Base-by-base conservation (phyloP, 345 rosid species). In the Jatropha curcas region DNA sequence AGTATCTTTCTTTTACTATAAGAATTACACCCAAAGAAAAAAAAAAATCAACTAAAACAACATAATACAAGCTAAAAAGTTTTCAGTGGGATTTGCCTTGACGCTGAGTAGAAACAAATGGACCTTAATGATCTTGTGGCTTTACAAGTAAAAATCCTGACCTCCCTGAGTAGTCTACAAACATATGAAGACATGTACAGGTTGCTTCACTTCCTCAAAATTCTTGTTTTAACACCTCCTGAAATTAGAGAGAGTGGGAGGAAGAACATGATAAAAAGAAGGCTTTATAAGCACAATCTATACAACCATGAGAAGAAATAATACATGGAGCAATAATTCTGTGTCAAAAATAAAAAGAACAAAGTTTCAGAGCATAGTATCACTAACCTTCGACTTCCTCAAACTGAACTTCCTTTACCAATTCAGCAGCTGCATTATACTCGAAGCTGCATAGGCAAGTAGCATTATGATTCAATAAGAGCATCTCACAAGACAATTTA, bases 211-310 rank as follows among this genome's bases (percentile, higher is more conserved):
- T 89, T 92, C 84, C 78, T 88, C 64, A 68, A 22, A 60, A 94
- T 81, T 80, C 79, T 90, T 67, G 95, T 90, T 86, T 80, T 88
- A 66, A 94, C 90, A 65, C 92, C 95, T 41, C 91, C 97, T 94
- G 89, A 74, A 76, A 76, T 39, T 67, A 43, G 30, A 68, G 5
- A 33, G 61, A n/a, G 28, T 31, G 19, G 17, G 50, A 45, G 14
- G 50, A 14, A 8, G 14, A 43, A 11, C 19, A 16, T 48, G 19
- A 67, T 41, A 41, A 57, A 46, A 62, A 58, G 48, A 8, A 73
- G 25, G 67, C 34, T 64, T 74, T 70, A 78, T 69, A 25, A 79
- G 72, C 74, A 59, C 8, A n/a, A 52, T 31, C 10, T 16, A 43
- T 11, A 82, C 24, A 67, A 41, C 28, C 24, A n/a, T n/a, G 33